A percentile compares a stretch with the other conserved stretches of the same genome.
These are phyloP conservation scores for Zygoascus hellenicus DNA, from an alignment of 1,139 yeast species.

Conservation along the genomic window DNA sequence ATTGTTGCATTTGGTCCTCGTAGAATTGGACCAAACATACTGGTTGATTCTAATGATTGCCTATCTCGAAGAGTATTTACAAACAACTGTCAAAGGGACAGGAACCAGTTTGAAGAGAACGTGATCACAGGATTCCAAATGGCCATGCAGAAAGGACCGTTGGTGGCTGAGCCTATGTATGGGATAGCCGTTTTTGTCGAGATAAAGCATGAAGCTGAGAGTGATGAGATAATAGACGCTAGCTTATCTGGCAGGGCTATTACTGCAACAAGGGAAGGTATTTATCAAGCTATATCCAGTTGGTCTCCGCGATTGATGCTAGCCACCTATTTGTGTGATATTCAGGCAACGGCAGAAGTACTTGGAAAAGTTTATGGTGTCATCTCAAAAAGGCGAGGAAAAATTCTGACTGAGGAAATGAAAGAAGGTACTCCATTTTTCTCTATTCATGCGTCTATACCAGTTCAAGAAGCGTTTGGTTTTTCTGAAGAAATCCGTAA, in stretches of 20 bases:
- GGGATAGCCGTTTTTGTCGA: slow-evolving; percentile 50
- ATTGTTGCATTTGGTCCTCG: slow-evolving; percentile 75
- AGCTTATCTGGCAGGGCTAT: slow-evolving; percentile 62
- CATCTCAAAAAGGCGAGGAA: slow-evolving; percentile 82
- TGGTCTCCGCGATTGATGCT: slow-evolving; percentile 87
- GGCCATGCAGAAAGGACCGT: slow-evolving; percentile 79
- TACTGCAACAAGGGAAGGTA: slow-evolving; percentile 64
- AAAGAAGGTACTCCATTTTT: slow-evolving; percentile 97
- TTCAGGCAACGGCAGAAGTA: slow-evolving; percentile 92
- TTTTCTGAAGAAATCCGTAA: slow-evolving; percentile 92
- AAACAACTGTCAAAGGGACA: slow-evolving; percentile 24
- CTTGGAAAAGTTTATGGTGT: slow-evolving; percentile 94
- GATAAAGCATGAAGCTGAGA: slow-evolving; percentile 29
- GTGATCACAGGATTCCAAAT: slow-evolving; percentile 80
- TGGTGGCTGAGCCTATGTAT: slow-evolving; percentile 81
- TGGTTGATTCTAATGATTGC: slow-evolving; percentile 48
- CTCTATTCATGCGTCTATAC: slow-evolving; percentile 76
- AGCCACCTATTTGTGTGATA: slow-evolving; percentile 91
- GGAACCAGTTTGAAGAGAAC: slow-evolving; percentile 55
- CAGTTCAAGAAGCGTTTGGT: slow-evolving; percentile 96
- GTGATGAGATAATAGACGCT: slow-evolving; percentile 35
- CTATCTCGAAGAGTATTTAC: slow-evolving; percentile 19
- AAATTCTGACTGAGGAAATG: slow-evolving; percentile 85
- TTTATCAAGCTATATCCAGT: slow-evolving; percentile 61
- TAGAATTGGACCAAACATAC: slow-evolving; percentile 67